Percentiles rank a stretch among this genome's conserved stretches.
Conservation (phyloP, 805 yeast genomes). For the Zygotorulaspora danielsina region DNA sequence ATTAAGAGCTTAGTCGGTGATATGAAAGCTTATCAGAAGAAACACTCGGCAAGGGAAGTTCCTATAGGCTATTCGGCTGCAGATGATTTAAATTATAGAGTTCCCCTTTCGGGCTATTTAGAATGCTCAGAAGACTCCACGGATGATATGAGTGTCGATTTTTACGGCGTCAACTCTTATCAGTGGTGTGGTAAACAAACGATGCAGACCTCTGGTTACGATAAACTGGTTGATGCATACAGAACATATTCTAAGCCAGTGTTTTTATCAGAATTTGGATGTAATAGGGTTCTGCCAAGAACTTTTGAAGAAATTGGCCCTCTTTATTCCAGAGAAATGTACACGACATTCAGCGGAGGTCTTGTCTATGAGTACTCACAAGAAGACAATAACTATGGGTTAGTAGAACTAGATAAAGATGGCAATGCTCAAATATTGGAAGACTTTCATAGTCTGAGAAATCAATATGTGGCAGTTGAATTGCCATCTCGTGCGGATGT, state of each 20-base stretch:
- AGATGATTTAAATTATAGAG: constrained; percentile 76
- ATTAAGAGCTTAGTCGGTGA: constrained; percentile 78
- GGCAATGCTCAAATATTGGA: constrained; percentile 40
- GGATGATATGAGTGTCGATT: constrained; percentile 59
- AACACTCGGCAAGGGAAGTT: constrained; percentile 56
- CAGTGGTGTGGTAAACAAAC: constrained; percentile 96
- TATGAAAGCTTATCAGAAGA: constrained; percentile 63
- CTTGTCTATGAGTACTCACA: constrained; percentile 76
- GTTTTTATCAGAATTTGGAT: constrained; percentile 88
- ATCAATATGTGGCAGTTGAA: constrained; percentile 41
- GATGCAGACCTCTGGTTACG: constrained; percentile 72
- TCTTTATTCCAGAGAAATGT: constrained; percentile 69
- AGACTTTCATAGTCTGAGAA: constrained; percentile 49
- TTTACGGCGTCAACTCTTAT: constrained; percentile 91
- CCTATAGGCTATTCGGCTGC: constrained; percentile 98
- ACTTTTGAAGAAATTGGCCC: constrained; percentile 69
- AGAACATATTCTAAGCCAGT: constrained; percentile 66
- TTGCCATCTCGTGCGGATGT: constrained; percentile 27
- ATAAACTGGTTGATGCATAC: constrained; percentile 67
- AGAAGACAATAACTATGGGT: constrained; percentile 75
- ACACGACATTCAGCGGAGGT: constrained; percentile 77
- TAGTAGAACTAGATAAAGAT: constrained; percentile 49
- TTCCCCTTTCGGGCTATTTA: constrained; percentile 71
- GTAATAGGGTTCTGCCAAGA: constrained; percentile 78
- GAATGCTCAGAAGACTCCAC: constrained; percentile 59